Evolutionary conservation across 176 grass and related monocot species (phyloP).

Genomic region (Eleusine indica): DNA sequence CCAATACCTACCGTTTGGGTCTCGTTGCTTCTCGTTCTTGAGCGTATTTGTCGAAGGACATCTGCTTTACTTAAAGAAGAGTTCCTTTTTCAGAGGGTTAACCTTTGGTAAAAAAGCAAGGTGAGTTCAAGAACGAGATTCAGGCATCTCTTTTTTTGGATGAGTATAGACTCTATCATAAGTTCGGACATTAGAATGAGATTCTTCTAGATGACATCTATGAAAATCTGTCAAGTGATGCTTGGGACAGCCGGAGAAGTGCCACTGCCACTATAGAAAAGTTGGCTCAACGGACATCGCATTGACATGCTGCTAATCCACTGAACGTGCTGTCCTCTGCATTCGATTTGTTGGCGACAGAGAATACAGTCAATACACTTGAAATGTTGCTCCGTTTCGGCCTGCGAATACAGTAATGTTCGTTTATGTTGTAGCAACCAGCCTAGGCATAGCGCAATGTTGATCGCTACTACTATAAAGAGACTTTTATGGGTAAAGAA

Average conservation of each 20-base stretch:
- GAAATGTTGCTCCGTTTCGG: not conserved
- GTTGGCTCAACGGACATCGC: slow-evolving; percentile 5
- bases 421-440: no score
- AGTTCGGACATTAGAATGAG: not conserved
- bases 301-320: no score
- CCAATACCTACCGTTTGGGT: not conserved
- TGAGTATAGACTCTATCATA: not conserved
- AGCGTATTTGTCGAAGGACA: not conserved
- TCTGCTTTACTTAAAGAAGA: not conserved
- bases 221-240: not conserved
- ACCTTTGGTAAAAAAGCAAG: not conserved
- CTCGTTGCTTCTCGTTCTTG: not conserved
- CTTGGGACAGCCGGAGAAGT: not conserved
- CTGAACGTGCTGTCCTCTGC: not conserved
- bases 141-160: not conserved
- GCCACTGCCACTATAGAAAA: slow-evolving; percentile 30
- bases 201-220: slow-evolving; percentile 14
- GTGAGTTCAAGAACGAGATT: not conserved
- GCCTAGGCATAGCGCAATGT: no score
- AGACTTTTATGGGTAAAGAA: no score
- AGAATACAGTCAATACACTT: not conserved
- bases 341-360: not conserved
- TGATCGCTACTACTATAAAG: no score
- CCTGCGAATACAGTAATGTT: no score
- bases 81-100: not conserved